A percentile compares a stretch with the other conserved stretches of the same genome.
phyloP scores from a whole-genome alignment of 768 basidiomycete species.

The Kwoniella pini region DNA sequence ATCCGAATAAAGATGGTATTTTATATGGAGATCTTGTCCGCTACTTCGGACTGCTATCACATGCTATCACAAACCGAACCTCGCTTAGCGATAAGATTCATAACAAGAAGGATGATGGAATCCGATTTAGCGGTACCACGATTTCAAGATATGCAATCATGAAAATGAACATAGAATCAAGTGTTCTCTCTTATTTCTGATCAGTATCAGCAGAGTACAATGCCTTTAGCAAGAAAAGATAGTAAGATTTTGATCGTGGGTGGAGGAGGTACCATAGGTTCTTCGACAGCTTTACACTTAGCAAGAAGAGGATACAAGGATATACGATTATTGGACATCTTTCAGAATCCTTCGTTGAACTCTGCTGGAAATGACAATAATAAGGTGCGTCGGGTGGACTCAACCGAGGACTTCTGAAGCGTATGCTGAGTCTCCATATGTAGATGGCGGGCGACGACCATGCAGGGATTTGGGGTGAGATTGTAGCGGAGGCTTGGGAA shows the following conservation, averaged over 20 bases:
- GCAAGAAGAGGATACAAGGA: constrained; percentile 46
- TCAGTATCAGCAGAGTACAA: too few relatives aligned
- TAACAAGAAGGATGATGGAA: too few relatives aligned
- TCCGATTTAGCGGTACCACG: too few relatives aligned
- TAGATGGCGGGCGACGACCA: constrained; percentile 25
- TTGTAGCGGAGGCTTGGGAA: constrained; percentile 40
- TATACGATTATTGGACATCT: constrained; percentile 45
- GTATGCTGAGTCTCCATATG: not conserved
- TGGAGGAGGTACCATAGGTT: constrained; percentile 52
- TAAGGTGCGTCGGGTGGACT: constrained; percentile 31
- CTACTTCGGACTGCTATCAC: too few relatives aligned
- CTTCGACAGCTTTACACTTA: constrained; percentile 51
- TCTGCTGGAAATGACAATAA: constrained; percentile 51
- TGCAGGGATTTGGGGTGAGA: constrained; percentile 27
- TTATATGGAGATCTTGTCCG: too few relatives aligned
- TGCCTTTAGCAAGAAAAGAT: constrained; percentile 12
- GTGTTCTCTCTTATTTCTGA: too few relatives aligned
- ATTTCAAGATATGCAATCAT: too few relatives aligned
- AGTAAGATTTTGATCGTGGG: constrained; percentile 40
- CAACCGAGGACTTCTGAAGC: not conserved
- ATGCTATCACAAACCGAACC: too few relatives aligned
- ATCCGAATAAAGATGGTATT: too few relatives aligned
- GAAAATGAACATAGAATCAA: too few relatives aligned
- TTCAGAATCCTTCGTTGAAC: constrained; percentile 35
- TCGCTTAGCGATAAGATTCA: too few relatives aligned